A percentile compares a stretch with the other conserved stretches of the same genome.
phyloP scores from a whole-genome alignment of 441 rosid species.

The Gossypium aridum region DNA sequence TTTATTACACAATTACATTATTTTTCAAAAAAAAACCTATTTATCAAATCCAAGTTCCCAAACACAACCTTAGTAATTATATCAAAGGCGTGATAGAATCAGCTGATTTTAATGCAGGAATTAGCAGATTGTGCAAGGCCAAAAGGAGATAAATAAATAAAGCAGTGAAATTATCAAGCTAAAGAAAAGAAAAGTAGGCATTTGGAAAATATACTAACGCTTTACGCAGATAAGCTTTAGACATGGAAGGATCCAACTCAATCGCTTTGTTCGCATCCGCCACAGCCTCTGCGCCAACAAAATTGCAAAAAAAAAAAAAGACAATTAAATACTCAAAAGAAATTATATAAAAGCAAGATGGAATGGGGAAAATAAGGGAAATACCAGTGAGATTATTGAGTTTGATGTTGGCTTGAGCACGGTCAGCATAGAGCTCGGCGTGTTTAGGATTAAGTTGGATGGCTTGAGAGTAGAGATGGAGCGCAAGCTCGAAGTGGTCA shows the following conservation, averaged over 20 bases:
- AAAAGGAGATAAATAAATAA: too few relatives aligned
- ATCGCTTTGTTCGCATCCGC: slow-evolving; percentile 73
- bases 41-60: too few relatives aligned
- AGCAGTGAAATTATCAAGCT: too few relatives aligned
- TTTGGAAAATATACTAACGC: slow-evolving; percentile 41
- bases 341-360: background rate
- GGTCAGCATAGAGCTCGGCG: slow-evolving; percentile 77
- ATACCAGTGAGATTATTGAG: slow-evolving; percentile 61
- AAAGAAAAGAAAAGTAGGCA: too few relatives aligned
- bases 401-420: slow-evolving; percentile 86
- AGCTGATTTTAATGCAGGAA: background rate
- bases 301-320: background rate
- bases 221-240: slow-evolving; percentile 74
- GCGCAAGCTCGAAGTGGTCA: slow-evolving; percentile 77
- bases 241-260: slow-evolving; percentile 52
- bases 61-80: background rate
- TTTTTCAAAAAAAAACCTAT: too few relatives aligned
- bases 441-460: slow-evolving; percentile 49
- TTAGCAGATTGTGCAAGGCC: background rate
- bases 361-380: background rate
- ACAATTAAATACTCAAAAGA: background rate
- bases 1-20: too few relatives aligned
- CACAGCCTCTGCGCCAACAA: slow-evolving; percentile 58
- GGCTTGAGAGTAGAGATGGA: slow-evolving; percentile 71
- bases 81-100: background rate